Evolutionary conservation across 805 yeast genomes (phyloP).

Genomic region (Cyberlindnera xylosilytica): DNA sequence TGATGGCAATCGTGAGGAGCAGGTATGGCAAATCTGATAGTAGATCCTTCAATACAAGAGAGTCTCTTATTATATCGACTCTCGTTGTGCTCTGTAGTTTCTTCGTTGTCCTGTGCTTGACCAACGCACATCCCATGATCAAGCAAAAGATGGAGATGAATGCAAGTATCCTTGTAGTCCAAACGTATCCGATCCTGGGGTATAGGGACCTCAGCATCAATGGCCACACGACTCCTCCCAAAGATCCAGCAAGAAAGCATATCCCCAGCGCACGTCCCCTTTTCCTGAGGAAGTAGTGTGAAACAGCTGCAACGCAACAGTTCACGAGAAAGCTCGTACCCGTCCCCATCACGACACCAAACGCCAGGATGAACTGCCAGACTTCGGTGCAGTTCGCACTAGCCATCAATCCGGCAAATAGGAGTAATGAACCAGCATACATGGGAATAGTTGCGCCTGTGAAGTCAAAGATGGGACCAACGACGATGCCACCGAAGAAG

Average conservation of each 20-base stretch:
- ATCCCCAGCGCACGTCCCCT: conserved; percentile 42
- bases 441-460: conserved; percentile 49
- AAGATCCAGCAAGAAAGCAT: conserved; percentile 44
- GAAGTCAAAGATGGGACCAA: conserved; percentile 55
- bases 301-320: conserved; percentile 38
- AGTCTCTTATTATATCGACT: conserved; percentile 7
- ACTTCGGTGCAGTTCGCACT: conserved; percentile 40
- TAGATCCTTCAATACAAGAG: conserved; percentile 12
- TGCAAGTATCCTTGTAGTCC: conserved; percentile 49
- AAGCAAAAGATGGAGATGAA: conserved; percentile 32
- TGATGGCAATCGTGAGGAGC: conserved; percentile 35
- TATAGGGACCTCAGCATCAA: conserved; percentile 38
- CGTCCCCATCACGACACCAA: conserved; percentile 41
- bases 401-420: conserved; percentile 40
- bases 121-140: conserved; percentile 31
- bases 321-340: conserved; percentile 46
- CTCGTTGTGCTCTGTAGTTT: not conserved
- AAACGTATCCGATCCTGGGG: conserved; percentile 41
- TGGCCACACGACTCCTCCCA: conserved; percentile 48
- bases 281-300: conserved; percentile 41
- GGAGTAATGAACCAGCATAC: conserved; percentile 41
- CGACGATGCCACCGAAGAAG: conserved; percentile 32
- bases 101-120: conserved; percentile 34
- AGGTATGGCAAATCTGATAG: conserved; percentile 32
- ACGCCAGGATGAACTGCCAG: conserved; percentile 49